Evolutionary conservation across 2,329 filamentous ascomycete genomes (phyloP).

Genomic region (Fusarium incarnatum): DNA sequence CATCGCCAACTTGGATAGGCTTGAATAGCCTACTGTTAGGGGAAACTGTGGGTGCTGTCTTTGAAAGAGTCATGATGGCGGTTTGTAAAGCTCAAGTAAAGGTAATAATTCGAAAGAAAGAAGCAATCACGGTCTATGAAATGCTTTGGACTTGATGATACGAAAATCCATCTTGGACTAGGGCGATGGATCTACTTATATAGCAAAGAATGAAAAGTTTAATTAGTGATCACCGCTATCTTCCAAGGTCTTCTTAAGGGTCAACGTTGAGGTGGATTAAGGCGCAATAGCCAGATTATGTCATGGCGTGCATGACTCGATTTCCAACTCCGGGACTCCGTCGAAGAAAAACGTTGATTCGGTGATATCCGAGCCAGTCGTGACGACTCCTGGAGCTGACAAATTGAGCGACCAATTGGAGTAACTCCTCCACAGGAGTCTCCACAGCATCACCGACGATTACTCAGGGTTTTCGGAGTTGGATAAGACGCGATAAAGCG

Average conservation of each 20-base stretch:
- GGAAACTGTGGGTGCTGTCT: not conserved
- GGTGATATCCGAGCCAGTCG: not conserved
- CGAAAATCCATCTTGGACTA: not conserved
- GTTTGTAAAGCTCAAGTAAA: not conserved
- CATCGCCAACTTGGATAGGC: conserved; percentile 38
- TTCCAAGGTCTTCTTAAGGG: not conserved
- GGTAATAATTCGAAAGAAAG: not conserved
- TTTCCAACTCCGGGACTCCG: conserved; percentile 20
- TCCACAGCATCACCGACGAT: not conserved
- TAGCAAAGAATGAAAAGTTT: not conserved
- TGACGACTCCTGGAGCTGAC: not conserved
- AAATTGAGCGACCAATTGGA: not conserved
- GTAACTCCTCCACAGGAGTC: conserved; percentile 2
- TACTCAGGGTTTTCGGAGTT: not conserved
- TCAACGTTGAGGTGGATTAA: not conserved
- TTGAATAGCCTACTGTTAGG: conserved; percentile 42
- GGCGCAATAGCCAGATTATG: conserved; percentile 1
- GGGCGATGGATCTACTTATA: conserved; percentile 10
- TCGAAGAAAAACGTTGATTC: not conserved
- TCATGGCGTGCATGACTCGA: conserved; percentile 9
- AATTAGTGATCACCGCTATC: conserved; percentile 1
- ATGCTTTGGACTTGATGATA: not conserved
- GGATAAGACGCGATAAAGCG: not conserved
- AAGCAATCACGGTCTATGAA: not conserved
- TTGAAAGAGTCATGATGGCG: conserved; percentile 23